Evolutionary conservation across 148 eudicot species (phyloP).

Genomic region (Silene uniflora): DNA sequence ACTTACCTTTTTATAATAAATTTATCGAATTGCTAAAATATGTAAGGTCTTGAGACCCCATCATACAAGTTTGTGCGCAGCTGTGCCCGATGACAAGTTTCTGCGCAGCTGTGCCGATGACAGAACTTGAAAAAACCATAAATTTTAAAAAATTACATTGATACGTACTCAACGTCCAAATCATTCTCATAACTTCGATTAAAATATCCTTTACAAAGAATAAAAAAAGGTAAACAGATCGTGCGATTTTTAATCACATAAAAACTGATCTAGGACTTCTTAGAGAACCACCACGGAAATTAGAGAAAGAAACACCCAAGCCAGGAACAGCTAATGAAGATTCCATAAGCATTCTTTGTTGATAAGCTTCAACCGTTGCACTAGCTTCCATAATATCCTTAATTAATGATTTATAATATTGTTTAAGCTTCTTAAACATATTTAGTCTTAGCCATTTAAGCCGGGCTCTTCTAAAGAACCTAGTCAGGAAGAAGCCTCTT

Average conservation of each 20-base stretch:
- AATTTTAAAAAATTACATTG: no score
- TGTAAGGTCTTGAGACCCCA: no score
- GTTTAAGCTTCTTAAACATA: slow-evolving; percentile 42
- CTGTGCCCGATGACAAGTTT: no score
- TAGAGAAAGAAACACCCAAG: slow-evolving; percentile 9
- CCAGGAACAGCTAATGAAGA: slow-evolving; percentile 11
- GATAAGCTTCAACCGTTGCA: slow-evolving; percentile 32
- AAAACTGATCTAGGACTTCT: slow-evolving; percentile 1
- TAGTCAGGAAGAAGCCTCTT: slow-evolving; percentile 29
- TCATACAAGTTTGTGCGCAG: no score
- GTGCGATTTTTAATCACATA: background rate
- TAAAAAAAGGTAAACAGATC: no score
- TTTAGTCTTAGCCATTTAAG: slow-evolving; percentile 41
- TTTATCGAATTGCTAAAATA: no score
- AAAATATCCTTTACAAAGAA: no score
- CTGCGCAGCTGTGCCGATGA: no score
- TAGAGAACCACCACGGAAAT: slow-evolving; percentile 7
- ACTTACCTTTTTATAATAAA: no score
- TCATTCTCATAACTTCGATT: no score
- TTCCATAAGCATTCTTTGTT: slow-evolving; percentile 47
- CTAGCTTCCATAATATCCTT: slow-evolving; percentile 47
- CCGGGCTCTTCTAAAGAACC: slow-evolving; percentile 35
- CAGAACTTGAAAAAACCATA: no score
- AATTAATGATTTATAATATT: slow-evolving; percentile 38
- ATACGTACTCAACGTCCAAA: no score